Base-by-base conservation (phyloP, 2,329 filamentous ascomycete species). In the Aspergillus niger region DNA sequence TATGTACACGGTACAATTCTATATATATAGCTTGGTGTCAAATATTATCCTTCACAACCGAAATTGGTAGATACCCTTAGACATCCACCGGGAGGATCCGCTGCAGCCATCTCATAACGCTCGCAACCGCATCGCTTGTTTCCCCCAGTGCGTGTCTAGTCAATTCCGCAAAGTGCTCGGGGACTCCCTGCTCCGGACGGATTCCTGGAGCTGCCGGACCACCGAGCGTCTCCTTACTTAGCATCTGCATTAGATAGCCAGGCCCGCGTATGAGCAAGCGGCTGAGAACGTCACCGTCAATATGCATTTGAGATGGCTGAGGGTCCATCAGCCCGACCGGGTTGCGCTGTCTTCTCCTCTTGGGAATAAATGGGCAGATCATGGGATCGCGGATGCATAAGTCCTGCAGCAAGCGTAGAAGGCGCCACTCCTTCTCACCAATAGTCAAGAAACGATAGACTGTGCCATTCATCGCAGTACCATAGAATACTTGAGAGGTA, bases 321-420 rank as follows among this genome's bases (percentile, higher is more conserved):
- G 76, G 72, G 5, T 69, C 63, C 24, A 73, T 80, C 43, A 69
- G 62, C 50, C 72, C 68, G 13, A 69, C 65, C 17, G 68, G 62
- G 24, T 65, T 70, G 62, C 65, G 63, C 59, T 67, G 69, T 56
- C 67, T 68, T 48, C 62, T 69, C 32, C 69, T 64, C 57, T 72
- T 74, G 26, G 75, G 73, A 2, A 74, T 74, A 62, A 84, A 85
- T 3, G 85, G 82, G 60, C 81, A 86, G 11, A 87, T 74, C 3
- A 70, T 65, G 6, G 73, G 69, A 26, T 81, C 83, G 26, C 76
- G 73, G 50, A 82, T 73, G 28, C 85, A 86, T 51, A 96, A 72
- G 60, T 89, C 89, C 69, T 96, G 89, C 1, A 97, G 72, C 63
- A 94, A 86, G 59, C 84, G 83, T 5, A 98, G 80, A 3, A 96